These are phyloP conservation scores for Alternaria burnsii DNA, from an alignment of 2,329 filamentous ascomycete species.

Conservation along the genomic window DNA sequence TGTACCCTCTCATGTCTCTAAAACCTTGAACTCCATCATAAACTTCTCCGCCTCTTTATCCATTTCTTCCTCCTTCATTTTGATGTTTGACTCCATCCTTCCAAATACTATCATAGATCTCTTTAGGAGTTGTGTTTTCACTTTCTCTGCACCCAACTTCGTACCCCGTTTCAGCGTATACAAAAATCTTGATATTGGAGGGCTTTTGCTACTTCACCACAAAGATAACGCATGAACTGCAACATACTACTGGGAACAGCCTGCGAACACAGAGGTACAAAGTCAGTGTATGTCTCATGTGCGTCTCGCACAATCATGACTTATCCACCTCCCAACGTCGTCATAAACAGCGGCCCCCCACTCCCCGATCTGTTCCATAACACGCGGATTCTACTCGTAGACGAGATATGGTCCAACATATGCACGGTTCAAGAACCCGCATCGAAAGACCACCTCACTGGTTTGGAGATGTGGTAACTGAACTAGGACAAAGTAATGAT, in stretches of 20 bases:
- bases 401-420: conserved; percentile 2
- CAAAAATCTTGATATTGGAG: neutral
- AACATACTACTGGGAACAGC: neutral
- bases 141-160: neutral
- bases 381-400: neutral
- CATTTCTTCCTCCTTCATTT: neutral
- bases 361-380: neutral
- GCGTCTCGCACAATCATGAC: neutral
- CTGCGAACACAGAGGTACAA: neutral
- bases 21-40: conserved; percentile 14
- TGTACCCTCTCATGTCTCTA: neutral
- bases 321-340: neutral
- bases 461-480: neutral
- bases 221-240: neutral
- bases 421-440: neutral
- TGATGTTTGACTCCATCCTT: neutral
- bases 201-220: neutral
- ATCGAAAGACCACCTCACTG: neutral
- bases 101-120: neutral
- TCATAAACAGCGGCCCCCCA: neutral
- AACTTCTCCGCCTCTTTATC: neutral
- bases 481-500: conserved; percentile 4
- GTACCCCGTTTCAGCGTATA: neutral
- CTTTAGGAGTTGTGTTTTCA: neutral
- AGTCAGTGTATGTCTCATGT: neutral